Conservation (phyloP, 345 rosid genomes). For the Populus tremula region DNA sequence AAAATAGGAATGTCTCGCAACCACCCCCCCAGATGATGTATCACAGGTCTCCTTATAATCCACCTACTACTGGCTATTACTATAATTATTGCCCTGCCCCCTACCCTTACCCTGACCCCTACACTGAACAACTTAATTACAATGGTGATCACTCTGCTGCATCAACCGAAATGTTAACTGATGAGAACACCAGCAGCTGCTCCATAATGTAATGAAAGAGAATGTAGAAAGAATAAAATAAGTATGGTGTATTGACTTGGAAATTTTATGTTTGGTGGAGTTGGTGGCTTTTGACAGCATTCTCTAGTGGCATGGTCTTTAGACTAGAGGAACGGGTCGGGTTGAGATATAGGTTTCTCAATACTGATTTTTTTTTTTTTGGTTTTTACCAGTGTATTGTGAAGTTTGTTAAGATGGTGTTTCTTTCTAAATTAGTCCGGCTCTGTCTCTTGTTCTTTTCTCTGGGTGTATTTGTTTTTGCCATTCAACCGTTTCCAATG, state of each 20-base stretch:
- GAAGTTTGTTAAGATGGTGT: slow-evolving; percentile 27
- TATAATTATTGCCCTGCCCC: slow-evolving; percentile 35
- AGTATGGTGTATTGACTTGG: slow-evolving; percentile 13
- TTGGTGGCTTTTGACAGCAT: slow-evolving; percentile 14
- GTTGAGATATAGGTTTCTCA: slow-evolving; percentile 10
- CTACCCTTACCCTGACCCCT: slow-evolving; percentile 21
- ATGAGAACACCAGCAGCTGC: slow-evolving; percentile 49
- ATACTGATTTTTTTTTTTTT: neutral
- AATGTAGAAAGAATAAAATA: neutral
- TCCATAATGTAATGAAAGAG: slow-evolving; percentile 41
- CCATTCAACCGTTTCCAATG: no score
- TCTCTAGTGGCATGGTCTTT: slow-evolving; percentile 4
- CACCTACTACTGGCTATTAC: slow-evolving; percentile 58
- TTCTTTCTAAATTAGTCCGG: neutral
- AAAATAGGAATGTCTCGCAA: slow-evolving; percentile 38
- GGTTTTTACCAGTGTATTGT: slow-evolving; percentile 12
- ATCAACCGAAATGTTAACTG: slow-evolving; percentile 43
- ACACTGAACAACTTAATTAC: slow-evolving; percentile 35
- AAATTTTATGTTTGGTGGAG: slow-evolving; percentile 15
- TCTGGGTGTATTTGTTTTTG: neutral
- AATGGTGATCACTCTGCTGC: slow-evolving; percentile 24
- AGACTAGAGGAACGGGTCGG: neutral
- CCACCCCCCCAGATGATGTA: slow-evolving; percentile 70
- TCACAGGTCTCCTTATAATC: slow-evolving; percentile 51
- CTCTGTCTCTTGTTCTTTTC: neutral